A percentile compares a stretch with the other conserved stretches of the same genome.
Evolutionary conservation across 768 basidiomycete genomes (phyloP).

Genomic region (Holtermanniella nyarrowii): DNA sequence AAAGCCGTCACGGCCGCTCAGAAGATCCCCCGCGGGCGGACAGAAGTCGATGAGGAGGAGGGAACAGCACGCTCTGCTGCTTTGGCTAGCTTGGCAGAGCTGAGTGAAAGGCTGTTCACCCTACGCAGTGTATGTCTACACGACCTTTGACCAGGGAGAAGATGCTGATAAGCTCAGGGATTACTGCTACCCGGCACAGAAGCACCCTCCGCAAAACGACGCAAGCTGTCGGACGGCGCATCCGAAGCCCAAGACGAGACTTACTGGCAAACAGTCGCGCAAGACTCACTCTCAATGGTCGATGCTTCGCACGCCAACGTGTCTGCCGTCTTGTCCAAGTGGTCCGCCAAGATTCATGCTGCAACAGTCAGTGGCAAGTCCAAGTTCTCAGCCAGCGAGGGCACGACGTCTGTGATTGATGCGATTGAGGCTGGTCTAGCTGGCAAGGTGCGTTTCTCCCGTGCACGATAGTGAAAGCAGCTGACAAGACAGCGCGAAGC

Average conservation of each 20-base stretch:
- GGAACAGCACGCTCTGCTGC: constrained; percentile 4
- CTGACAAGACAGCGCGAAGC: constrained; percentile 6
- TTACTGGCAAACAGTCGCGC: constrained; percentile 25
- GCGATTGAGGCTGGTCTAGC: constrained; percentile 64
- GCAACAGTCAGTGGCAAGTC: constrained; percentile 61
- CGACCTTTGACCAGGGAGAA: background rate
- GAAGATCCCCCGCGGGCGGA: constrained; percentile 47
- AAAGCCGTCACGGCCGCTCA: constrained; percentile 62
- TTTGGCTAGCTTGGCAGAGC: constrained; percentile 14
- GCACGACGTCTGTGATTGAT: constrained; percentile 48
- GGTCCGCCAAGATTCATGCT: constrained; percentile 92
- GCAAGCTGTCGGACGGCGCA: background rate
- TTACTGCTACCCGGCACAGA: background rate
- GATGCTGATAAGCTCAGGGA: background rate
- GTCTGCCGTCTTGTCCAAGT: constrained; percentile 62
- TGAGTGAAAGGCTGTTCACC: constrained; percentile 38
- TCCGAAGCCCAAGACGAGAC: constrained; percentile 1
- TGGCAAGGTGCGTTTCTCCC: constrained; percentile 19
- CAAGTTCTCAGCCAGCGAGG: constrained; percentile 45
- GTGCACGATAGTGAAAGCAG: background rate
- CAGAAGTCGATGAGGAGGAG: constrained; percentile 14
- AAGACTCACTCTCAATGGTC: constrained; percentile 19
- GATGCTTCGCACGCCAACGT: constrained; percentile 3
- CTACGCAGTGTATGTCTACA: constrained; percentile 35
- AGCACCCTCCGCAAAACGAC: background rate